phyloP scores from a whole-genome alignment of 108 stramenopile genomes.

The Thalassiosira profunda region DNA sequence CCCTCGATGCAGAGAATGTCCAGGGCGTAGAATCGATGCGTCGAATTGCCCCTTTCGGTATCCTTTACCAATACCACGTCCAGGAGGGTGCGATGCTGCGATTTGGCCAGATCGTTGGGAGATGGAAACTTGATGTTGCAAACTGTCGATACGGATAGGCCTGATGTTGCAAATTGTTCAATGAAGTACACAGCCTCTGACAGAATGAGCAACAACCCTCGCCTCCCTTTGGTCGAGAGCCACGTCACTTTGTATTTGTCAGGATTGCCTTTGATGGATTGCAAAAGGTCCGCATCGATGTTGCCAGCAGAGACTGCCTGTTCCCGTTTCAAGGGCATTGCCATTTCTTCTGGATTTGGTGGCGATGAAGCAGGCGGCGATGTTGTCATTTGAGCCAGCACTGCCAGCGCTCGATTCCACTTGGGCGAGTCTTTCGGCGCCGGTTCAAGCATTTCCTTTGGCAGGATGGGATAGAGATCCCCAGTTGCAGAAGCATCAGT shows the following conservation, averaged over 20 bases:
- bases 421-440: constrained; percentile 30
- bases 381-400: constrained; percentile 43
- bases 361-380: constrained; percentile 4
- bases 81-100: constrained; percentile 52
- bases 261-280: constrained; percentile 26
- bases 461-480: constrained; percentile 3
- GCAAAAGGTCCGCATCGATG: neutral
- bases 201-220: constrained; percentile 54
- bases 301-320: constrained; percentile 23
- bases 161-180: constrained; percentile 14
- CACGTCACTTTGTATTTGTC: constrained; percentile 47
- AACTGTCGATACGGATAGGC: constrained; percentile 30
- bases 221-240: constrained; percentile 45
- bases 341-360: neutral
- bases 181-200: constrained; percentile 54
- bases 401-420: constrained; percentile 37
- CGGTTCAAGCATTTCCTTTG: constrained; percentile 35
- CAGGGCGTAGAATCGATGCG: constrained; percentile 34
- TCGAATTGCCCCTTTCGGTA: constrained; percentile 14
- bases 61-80: constrained; percentile 49
- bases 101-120: constrained; percentile 29
- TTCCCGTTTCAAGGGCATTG: constrained; percentile 30
- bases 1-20: constrained; percentile 50
- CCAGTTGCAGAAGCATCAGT: neutral
- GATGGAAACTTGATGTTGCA: constrained; percentile 47